Percentiles rank a stretch among this genome's conserved stretches.
These are phyloP conservation scores for Fusarium transvaalense DNA, from an alignment of 2,329 filamentous ascomycete species.

Conservation along the genomic window DNA sequence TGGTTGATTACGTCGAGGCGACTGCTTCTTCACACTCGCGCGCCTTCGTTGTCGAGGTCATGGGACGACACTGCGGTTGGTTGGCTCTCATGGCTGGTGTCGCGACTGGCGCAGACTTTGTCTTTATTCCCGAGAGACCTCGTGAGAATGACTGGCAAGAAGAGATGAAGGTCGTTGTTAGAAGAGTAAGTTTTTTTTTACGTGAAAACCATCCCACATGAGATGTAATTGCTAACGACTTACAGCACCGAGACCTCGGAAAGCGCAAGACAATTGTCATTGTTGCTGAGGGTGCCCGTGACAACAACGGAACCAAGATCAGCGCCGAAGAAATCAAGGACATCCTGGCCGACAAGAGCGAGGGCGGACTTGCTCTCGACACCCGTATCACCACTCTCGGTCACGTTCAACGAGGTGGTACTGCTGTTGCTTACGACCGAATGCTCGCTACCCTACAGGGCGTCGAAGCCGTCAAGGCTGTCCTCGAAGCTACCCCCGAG, in stretches of 20 bases:
- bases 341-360: conserved; percentile 80
- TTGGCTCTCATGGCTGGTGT: conserved; percentile 96
- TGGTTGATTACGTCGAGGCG: conserved; percentile 96
- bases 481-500: conserved; percentile 88
- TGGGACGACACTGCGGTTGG: conserved; percentile 99
- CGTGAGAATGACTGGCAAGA: conserved; percentile 88
- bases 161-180: conserved; percentile 85
- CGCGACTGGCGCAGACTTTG: conserved; percentile 93
- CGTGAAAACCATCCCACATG: neutral
- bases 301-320: conserved; percentile 86
- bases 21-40: conserved; percentile 94
- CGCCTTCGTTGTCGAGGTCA: conserved; percentile 97
- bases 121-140: conserved; percentile 96
- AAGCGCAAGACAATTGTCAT: conserved; percentile 99
- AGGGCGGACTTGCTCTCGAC: conserved; percentile 79
- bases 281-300: conserved; percentile 93
- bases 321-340: conserved; percentile 84
- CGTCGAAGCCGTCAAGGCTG: conserved; percentile 92
- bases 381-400: conserved; percentile 95
- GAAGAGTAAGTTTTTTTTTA: conserved; percentile 65
- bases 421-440: conserved; percentile 92
- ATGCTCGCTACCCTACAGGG: conserved; percentile 94
- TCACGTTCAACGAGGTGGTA: conserved; percentile 96
- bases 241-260: conserved; percentile 83
- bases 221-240: conserved; percentile 31